Evolutionary conservation across 2,329 filamentous ascomycete species (phyloP).

Genomic region (Neonectria ditissima): DNA sequence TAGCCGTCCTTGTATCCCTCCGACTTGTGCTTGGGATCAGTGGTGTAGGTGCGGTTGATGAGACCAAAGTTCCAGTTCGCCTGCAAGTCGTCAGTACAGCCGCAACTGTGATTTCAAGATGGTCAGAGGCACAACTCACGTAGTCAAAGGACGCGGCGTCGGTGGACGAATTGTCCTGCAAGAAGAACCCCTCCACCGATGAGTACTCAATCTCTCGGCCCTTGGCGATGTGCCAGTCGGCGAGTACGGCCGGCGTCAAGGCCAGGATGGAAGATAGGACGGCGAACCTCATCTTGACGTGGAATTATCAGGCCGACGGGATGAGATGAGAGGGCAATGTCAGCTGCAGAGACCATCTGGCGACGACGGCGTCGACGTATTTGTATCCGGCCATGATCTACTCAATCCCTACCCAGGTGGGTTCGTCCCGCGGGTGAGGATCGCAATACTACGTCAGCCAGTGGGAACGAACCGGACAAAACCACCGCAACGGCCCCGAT

Average conservation of each 20-base stretch:
- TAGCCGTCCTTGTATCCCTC: constrained; percentile 39
- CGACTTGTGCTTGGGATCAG: constrained; percentile 57
- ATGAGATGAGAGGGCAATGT: neutral
- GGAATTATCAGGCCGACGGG: neutral
- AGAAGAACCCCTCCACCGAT: constrained; percentile 71
- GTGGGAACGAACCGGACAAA: too few species aligned
- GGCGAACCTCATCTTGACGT: constrained; percentile 48
- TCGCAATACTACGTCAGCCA: neutral
- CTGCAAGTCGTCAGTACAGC: constrained; percentile 50
- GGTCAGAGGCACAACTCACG: constrained; percentile 54
- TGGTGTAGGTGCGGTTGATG: constrained; percentile 70
- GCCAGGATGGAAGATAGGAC: constrained; percentile 46
- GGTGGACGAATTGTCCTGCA: constrained; percentile 71
- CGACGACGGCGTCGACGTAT: neutral
- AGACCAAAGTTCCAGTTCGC: constrained; percentile 73
- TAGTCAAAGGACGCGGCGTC: constrained; percentile 71
- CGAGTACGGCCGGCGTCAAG: constrained; percentile 44
- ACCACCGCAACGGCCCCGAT: neutral
- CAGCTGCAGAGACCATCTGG: neutral
- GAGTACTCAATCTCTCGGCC: constrained; percentile 67
- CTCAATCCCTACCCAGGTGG: constrained; percentile 1
- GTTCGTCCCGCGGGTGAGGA: neutral
- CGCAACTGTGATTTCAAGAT: neutral
- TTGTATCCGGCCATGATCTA: neutral
- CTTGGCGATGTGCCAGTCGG: constrained; percentile 48